These are phyloP conservation scores for Eutrema heterophyllum DNA, from an alignment of 345 rosid genomes.

Conservation along the genomic window DNA sequence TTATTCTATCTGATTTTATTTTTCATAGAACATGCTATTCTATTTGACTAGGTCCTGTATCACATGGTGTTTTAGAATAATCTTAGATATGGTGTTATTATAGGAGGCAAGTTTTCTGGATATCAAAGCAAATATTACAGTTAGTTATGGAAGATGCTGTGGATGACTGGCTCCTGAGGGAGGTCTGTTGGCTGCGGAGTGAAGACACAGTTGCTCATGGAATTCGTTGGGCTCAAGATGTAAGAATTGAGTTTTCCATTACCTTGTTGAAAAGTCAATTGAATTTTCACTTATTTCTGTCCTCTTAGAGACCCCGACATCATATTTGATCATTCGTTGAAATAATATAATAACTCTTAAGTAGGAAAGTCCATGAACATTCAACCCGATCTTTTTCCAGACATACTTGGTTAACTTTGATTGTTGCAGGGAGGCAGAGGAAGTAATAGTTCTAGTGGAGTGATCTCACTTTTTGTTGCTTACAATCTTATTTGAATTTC, in stretches of 20 bases:
- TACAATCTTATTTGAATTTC: neutral
- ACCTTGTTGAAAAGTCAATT: neutral
- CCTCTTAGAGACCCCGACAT: neutral
- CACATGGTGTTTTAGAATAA: neutral
- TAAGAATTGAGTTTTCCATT: conserved; percentile 38
- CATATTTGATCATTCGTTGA: conserved; percentile 1
- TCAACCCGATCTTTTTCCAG: neutral
- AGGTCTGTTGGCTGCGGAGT: conserved; percentile 71
- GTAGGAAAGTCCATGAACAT: neutral
- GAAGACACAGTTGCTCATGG: conserved; percentile 81
- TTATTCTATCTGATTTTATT: conserved; percentile 1
- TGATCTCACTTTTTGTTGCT: neutral
- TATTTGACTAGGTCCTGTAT: neutral
- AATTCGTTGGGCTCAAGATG: conserved; percentile 90
- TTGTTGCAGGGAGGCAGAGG: neutral
- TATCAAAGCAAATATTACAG: conserved; percentile 92
- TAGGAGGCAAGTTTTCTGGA: conserved; percentile 98
- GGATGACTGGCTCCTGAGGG: conserved; percentile 93
- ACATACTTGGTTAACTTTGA: neutral
- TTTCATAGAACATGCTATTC: neutral
- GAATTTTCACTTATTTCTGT: neutral
- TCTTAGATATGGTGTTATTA: conserved; percentile 11
- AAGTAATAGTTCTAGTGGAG: neutral
- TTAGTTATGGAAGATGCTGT: conserved; percentile 97
- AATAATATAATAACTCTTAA: neutral